These are phyloP conservation scores for Pseudoscleropodium purum DNA, from an alignment of 225 moss, liverwort and hornwort species.

Conservation along the genomic window DNA sequence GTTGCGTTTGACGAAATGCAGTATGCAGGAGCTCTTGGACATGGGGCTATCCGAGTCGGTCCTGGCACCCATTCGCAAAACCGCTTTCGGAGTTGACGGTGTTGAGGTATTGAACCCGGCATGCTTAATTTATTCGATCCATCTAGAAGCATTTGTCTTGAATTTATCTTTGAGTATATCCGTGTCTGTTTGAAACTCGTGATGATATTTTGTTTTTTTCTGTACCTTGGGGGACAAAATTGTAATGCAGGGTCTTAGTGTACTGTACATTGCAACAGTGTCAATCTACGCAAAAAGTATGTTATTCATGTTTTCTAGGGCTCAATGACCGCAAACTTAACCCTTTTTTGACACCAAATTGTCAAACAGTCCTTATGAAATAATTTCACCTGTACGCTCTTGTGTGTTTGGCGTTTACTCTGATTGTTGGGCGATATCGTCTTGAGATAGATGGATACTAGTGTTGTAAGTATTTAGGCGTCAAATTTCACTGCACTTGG, in stretches of 20 bases:
- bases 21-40: slow-evolving; percentile 93
- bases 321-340: background rate
- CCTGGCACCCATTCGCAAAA: slow-evolving; percentile 68
- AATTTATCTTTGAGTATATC: background rate
- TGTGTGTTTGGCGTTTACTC: background rate
- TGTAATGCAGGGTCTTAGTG: background rate
- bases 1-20: slow-evolving; percentile 11
- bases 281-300: background rate
- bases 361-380: background rate
- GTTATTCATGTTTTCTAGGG: background rate
- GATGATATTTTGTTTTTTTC: background rate
- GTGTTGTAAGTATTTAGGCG: background rate
- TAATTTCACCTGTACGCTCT: background rate
- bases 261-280: background rate
- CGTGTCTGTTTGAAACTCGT: background rate
- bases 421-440: background rate
- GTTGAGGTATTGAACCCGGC: slow-evolving; percentile 59
- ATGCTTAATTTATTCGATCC: background rate
- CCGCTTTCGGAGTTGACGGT: slow-evolving; percentile 62
- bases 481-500: background rate
- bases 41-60: slow-evolving; percentile 72
- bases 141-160: background rate
- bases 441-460: background rate
- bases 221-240: background rate
- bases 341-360: background rate